phyloP scores from a whole-genome alignment of 2,329 filamentous ascomycete genomes.

The Graphiopsis chlorocephala region DNA sequence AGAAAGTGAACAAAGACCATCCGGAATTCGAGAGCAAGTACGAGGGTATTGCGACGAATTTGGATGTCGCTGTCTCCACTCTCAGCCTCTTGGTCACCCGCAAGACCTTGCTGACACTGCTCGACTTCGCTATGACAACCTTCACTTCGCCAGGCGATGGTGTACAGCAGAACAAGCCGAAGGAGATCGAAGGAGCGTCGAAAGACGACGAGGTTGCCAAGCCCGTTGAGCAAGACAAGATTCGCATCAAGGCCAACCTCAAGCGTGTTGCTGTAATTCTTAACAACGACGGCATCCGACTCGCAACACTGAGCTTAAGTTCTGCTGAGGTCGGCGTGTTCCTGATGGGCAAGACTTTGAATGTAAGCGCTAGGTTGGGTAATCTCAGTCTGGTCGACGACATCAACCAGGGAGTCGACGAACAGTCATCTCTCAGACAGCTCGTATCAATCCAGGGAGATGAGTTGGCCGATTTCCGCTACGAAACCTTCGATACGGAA shows the following conservation, averaged over 20 bases:
- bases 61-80: conserved; percentile 87
- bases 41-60: conserved; percentile 88
- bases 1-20: conserved; percentile 83
- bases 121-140: conserved; percentile 91
- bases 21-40: conserved; percentile 91
- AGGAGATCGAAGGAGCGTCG: conserved; percentile 27
- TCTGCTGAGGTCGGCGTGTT: conserved; percentile 91
- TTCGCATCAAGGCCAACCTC: conserved; percentile 88
- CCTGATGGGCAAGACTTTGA: conserved; percentile 80
- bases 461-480: conserved; percentile 93
- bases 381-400: conserved; percentile 89
- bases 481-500: conserved; percentile 85
- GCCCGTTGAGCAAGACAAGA: conserved; percentile 62
- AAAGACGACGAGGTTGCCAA: conserved; percentile 35
- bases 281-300: conserved; percentile 93
- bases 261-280: conserved; percentile 92
- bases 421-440: conserved; percentile 75
- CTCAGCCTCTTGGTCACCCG: conserved; percentile 95
- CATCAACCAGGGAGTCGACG: conserved; percentile 83
- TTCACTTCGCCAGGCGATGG: conserved; percentile 57
- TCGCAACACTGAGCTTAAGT: conserved; percentile 89
- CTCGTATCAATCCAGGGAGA: conserved; percentile 94
- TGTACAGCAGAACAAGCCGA: conserved; percentile 22
- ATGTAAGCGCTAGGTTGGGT: conserved; percentile 80
- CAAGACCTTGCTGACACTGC: conserved; percentile 82